Base-by-base conservation (phyloP, 768 basidiomycete species). In the Suillus subluteus region DNA sequence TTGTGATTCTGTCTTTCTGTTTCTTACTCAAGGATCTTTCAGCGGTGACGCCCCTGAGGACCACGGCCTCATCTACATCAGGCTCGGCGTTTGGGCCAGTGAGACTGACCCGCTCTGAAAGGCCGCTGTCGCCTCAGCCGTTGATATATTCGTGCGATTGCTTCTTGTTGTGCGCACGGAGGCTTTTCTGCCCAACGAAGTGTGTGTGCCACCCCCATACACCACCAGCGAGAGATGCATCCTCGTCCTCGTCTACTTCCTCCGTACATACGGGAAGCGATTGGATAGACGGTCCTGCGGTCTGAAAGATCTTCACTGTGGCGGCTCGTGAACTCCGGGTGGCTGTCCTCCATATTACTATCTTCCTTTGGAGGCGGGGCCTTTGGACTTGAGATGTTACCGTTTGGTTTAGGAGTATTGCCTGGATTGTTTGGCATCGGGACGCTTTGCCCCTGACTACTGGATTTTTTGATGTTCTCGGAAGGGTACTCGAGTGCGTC, bases 31-130 rank as follows among this genome's bases (percentile, higher is more conserved):
- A 72, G 3, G 75, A 76, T 18, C 74, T 76, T 37, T 89, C 85
- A 0, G 88, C 88, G 16, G 77, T 80, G 9, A 78, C 75, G n/a
- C 78, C 78, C 23, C 89, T 79, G 23, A 56, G 63, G n/a, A 79
- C 74, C 15, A 84, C 67, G 21, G 79, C 78, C 6, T 81, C 76
- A 64, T 85, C 82, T 2, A 79, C 71, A 23, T 80, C 77, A 3
- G 82, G 81, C 21, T 78, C 78, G 4, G 84, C 79, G 23, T 76
- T 73, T 0, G 86, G 85, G 6, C 86, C 85, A 0, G 82, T 82
- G 5, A 83, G 83, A 84, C 85, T 11, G 87, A 84, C 1, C 88
- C 89, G 55, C 82, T 81, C 35, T 81, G 82, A 72, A 90, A 88
- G 5, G 85, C 76, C 23, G 73, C 58, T 18, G 71, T 62, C 11